Base-by-base conservation (phyloP, 306 rosid species). In the Alnus rubra region DNA sequence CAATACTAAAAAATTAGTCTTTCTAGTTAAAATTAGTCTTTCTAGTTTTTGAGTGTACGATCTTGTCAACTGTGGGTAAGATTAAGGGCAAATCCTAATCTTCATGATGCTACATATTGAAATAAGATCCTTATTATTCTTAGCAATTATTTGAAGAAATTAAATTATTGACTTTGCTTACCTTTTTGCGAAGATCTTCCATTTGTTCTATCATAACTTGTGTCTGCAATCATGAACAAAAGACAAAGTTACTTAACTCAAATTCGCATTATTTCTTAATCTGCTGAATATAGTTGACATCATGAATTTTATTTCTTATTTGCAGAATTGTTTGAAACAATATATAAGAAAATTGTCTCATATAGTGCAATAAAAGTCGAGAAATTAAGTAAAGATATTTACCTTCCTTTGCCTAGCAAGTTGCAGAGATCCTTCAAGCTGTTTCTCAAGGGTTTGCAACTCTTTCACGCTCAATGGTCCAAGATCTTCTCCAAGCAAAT, bases 401-500 rank as follows among this genome's bases (percentile, higher is more conserved):
- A 89, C 98, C 98, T 87, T 94, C 89, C 93, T 92, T 86, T 91
- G 93, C 74, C 98, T 88, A 71, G 95, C 92, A 77, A 83, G 92
- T 49, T 93, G 87, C 79, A 92, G 88, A 69, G 97, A 86, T 64
- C 84, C 93, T 87, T 94, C 98, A 74, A 94, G 98, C 76, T 92
- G 98, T 60, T 92, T 94, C 86, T 94, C 98, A 76, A 94, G 97
- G 82, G 81, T 90, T 82, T 88, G 92, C 77, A 94, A 73, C 88
- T 94, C 97, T 81, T 92, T 94, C 71, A 91, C 88, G 79, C 76
- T 92, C 82, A 94, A 81, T 18, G 97, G 94, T 84, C 95, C 98
- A 70, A 94, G 97, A 84, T 94, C 98, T 86, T 94, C 97, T 75
- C 98, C 98, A 75, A 94, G 98, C 87, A 94, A 87, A 80, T 92